These are phyloP conservation scores for Boletellus ananiceps DNA, from an alignment of 768 basidiomycete species.

Conservation along the genomic window DNA sequence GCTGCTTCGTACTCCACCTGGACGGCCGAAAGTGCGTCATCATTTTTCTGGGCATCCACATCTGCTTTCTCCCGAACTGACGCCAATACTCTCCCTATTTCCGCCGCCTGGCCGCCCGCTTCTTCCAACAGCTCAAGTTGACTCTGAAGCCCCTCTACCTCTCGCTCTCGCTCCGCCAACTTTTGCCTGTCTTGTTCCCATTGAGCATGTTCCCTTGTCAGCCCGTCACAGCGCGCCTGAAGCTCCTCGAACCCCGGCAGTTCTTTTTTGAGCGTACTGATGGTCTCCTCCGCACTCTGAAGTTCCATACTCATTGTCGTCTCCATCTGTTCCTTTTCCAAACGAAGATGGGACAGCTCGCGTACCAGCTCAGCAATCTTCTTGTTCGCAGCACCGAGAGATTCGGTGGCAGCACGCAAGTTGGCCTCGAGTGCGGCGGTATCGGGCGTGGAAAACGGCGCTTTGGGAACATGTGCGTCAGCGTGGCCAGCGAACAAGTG, in stretches of 20 bases:
- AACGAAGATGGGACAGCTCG: conserved; percentile 54
- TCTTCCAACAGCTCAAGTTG: conserved; percentile 43
- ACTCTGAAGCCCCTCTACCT: conserved; percentile 37
- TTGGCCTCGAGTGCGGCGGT: conserved; percentile 57
- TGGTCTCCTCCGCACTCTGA: conserved; percentile 62
- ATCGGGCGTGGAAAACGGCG: conserved; percentile 42
- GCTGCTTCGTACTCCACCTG: conserved; percentile 41
- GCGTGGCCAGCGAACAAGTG: conserved; percentile 84
- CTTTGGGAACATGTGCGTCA: conserved; percentile 50
- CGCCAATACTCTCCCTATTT: conserved; percentile 37
- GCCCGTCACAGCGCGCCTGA: conserved; percentile 41
- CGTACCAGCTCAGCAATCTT: conserved; percentile 58
- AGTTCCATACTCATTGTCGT: conserved; percentile 61
- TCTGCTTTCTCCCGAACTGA: conserved; percentile 32
- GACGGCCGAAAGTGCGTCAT: conserved; percentile 36
- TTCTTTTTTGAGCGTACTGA: conserved; percentile 52
- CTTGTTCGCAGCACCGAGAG: conserved; percentile 53
- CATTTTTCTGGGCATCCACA: conserved; percentile 40
- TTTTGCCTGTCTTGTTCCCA: conserved; percentile 48
- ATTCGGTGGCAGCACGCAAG: conserved; percentile 55
- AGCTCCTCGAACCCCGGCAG: conserved; percentile 47
- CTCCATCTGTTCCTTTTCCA: conserved; percentile 70
- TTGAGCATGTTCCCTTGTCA: conserved; percentile 45
- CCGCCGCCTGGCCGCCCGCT: conserved; percentile 38
- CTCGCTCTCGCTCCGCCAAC: conserved; percentile 35